Conservation (phyloP, 192 early-diverging fungal genomes). For the Umbelopsis vinacea region DNA sequence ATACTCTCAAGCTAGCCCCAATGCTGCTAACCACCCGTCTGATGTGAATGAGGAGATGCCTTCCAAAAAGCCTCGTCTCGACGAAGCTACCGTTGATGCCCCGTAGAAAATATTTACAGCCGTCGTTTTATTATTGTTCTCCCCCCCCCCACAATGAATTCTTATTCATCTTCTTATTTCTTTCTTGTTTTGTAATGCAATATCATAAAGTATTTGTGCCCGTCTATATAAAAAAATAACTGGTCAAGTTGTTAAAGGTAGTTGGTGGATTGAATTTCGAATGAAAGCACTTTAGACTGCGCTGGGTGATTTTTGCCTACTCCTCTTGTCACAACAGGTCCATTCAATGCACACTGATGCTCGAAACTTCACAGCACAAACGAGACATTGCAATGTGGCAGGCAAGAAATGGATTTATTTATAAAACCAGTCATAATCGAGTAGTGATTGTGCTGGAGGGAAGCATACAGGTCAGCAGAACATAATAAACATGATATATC, state of each 20-base stretch:
- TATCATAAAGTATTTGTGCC: slow-evolving; percentile 6
- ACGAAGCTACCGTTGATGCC: slow-evolving; percentile 14
- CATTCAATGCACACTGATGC: neutral
- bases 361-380: neutral
- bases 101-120: slow-evolving; percentile 3
- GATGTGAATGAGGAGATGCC: neutral
- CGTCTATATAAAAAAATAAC: neutral
- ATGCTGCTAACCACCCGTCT: neutral
- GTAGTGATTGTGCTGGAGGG: neutral
- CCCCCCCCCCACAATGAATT: neutral
- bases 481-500: neutral
- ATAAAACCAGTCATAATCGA: neutral
- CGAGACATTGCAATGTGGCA: neutral
- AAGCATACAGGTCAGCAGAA: neutral
- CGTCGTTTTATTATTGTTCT: neutral
- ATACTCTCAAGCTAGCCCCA: neutral
- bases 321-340: neutral
- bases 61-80: slow-evolving; percentile 17
- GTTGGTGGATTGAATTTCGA: too few species aligned
- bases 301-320: neutral
- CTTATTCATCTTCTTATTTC: neutral
- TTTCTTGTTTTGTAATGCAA: slow-evolving; percentile 13
- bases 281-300: too few species aligned
- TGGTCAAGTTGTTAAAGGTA: too few species aligned
- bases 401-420: neutral